Evolutionary conservation across 2,329 filamentous ascomycete genomes (phyloP).

Genomic region (Atkinsonella texensis): DNA sequence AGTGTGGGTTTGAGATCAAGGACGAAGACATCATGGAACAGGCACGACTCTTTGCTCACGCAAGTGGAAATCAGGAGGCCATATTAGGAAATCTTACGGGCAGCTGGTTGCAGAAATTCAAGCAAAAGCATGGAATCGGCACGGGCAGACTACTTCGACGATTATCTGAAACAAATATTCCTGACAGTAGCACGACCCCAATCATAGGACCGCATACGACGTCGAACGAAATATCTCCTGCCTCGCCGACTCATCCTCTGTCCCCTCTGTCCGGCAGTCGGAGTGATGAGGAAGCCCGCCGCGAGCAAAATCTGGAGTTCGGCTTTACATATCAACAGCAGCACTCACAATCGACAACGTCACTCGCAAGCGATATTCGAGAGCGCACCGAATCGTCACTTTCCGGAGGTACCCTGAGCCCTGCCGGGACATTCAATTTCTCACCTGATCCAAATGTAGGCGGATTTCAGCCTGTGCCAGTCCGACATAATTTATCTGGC

Average conservation of each 20-base stretch:
- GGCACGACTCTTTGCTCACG: conserved; percentile 67
- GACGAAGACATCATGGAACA: conserved; percentile 80
- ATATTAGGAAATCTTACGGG: conserved; percentile 59
- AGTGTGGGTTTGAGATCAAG: conserved; percentile 59
- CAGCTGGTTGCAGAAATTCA: conserved; percentile 90
- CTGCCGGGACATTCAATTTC: conserved; percentile 62
- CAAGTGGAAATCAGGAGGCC: conserved; percentile 54
- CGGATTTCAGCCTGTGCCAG: conserved; percentile 39
- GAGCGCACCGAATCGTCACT: conserved; percentile 44
- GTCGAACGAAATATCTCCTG: conserved; percentile 53
- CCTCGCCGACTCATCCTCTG: conserved; percentile 53
- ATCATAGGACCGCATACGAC: conserved; percentile 23
- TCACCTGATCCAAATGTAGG: conserved; percentile 61
- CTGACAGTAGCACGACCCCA: conserved; percentile 38
- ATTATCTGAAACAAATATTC: conserved; percentile 58
- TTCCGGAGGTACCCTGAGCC: conserved; percentile 60
- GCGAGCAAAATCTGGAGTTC: conserved; percentile 22
- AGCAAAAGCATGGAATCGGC: conserved; percentile 63
- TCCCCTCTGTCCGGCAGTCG: conserved; percentile 60
- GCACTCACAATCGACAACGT: conserved; percentile 24
- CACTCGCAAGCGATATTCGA: conserved; percentile 19
- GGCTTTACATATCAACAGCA: conserved; percentile 21
- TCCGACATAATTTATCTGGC: conserved; percentile 23
- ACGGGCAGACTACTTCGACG: conserved; percentile 39
- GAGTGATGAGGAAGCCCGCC: conserved; percentile 56